Percentiles rank a stretch among this genome's conserved stretches.
These are phyloP conservation scores for Dacryopinax primogenitus DNA, from an alignment of 768 basidiomycete species.

Conservation along the genomic window DNA sequence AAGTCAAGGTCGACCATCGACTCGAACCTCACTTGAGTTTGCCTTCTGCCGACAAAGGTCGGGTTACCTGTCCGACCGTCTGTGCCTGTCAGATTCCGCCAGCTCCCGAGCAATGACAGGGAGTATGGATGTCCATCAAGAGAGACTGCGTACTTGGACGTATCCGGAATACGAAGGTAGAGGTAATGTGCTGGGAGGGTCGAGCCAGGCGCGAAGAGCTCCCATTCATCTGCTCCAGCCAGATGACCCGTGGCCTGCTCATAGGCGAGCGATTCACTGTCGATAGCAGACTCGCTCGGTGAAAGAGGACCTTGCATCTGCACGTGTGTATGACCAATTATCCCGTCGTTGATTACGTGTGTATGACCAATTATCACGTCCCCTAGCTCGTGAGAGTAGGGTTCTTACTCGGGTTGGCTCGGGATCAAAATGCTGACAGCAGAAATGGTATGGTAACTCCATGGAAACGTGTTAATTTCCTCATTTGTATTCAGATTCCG, in stretches of 20 bases:
- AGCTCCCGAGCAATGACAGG: background rate
- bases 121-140: background rate
- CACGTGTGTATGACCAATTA: background rate
- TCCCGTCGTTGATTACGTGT: background rate
- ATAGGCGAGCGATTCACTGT: background rate
- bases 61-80: conserved; percentile 5
- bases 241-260: background rate
- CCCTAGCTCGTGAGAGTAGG: no score
- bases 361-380: no score
- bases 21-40: conserved; percentile 3
- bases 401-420: no score
- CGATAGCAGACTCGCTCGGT: background rate
- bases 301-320: conserved; percentile 5
- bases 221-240: conserved; percentile 2
- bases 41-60: background rate
- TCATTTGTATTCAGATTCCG: no score
- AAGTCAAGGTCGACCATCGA: background rate
- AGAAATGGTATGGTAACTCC: no score
- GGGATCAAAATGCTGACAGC: no score
- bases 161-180: background rate
- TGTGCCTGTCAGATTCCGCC: background rate
- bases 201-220: background rate
- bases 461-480: no score
- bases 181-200: background rate
- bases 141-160: conserved; percentile 4